Base-by-base conservation (phyloP, 768 basidiomycete genomes). In the Tephrocybe sp. region DNA sequence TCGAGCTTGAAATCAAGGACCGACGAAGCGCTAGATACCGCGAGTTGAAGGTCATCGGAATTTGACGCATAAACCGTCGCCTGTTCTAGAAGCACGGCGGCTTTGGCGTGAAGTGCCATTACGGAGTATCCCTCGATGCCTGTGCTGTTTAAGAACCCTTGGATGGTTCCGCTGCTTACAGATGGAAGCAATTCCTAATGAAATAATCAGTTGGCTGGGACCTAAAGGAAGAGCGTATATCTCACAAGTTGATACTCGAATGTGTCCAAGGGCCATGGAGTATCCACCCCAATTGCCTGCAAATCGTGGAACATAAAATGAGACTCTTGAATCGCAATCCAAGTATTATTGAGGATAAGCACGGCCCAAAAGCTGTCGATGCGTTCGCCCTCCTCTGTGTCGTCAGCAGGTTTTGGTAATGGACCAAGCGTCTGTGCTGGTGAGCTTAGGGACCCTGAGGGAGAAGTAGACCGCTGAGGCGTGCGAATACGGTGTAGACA, bases 261-360 rank as follows among this genome's bases (percentile, higher is more conserved):
- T 13, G 57, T 48, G n/a, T 65, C 61, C 52, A 59, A 51, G 5
- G 70, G 69, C 72, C 72, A 72, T 9, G 70, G 70, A 4, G 68
- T 68, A 45, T 72, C 70, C 38, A 71, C 59, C 13, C 54, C 43
- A 49, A 61, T 44, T 42, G 58, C 55, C 13, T 70, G 60, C 19
- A 72, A 68, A 45, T 69, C 67, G 43, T 75, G 72, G 17, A 72
- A 67, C 34, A 79, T 72, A 0, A 74, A 70, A 9, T 76, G 72
- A 2, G 70, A 68, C 26, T 72, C 74, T 23, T 74, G 69, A 2
- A 69, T 68, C 10, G 75, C 70, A 16, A 72, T 64, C 75, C 75
- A 79, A 50, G 68, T 74, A 34, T 74, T 71, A 57, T 79, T 78
- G 40, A 80, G 58, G 16, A 71, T 62, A 4, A 70, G 52, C 0